Evolutionary conservation across 768 basidiomycete species (phyloP).

Genomic region (Calvatia gigantea): DNA sequence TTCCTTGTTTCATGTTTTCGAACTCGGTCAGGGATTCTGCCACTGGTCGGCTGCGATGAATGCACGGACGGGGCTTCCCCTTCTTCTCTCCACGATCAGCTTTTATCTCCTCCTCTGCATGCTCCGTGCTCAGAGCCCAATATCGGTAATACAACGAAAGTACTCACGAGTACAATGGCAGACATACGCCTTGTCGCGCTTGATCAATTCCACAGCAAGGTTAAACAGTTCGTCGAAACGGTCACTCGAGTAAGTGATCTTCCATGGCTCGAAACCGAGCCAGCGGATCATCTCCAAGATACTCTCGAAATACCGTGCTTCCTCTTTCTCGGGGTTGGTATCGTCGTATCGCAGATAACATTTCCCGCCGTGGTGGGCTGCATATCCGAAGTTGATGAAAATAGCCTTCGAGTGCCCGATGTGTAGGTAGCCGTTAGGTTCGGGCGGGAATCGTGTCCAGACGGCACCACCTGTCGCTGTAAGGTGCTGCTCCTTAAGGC

Average conservation of each 20-base stretch:
- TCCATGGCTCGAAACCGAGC: constrained; percentile 98
- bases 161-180: constrained; percentile 92
- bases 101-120: constrained; percentile 87
- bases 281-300: constrained; percentile 94
- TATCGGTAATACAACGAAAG: not conserved
- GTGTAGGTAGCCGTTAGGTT: constrained; percentile 96
- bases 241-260: constrained; percentile 98
- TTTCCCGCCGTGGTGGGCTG: constrained; percentile 87
- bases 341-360: constrained; percentile 97
- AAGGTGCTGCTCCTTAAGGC: constrained; percentile 79
- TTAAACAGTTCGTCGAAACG: constrained; percentile 88
- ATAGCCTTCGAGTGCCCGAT: constrained; percentile 98
- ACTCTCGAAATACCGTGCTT: constrained; percentile 93
- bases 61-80: constrained; percentile 77
- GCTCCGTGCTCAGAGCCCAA: constrained; percentile 3
- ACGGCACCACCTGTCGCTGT: constrained; percentile 78
- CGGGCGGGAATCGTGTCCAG: constrained; percentile 96
- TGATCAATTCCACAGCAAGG: constrained; percentile 84
- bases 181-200: constrained; percentile 89
- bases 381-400: constrained; percentile 98
- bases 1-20: constrained; percentile 86
- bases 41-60: constrained; percentile 84
- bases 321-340: constrained; percentile 98
- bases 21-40: constrained; percentile 87
- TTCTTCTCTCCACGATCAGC: constrained; percentile 82